Evolutionary conservation across 192 early-diverging fungal species (phyloP).

Genomic region (Funneliformis geosporum): DNA sequence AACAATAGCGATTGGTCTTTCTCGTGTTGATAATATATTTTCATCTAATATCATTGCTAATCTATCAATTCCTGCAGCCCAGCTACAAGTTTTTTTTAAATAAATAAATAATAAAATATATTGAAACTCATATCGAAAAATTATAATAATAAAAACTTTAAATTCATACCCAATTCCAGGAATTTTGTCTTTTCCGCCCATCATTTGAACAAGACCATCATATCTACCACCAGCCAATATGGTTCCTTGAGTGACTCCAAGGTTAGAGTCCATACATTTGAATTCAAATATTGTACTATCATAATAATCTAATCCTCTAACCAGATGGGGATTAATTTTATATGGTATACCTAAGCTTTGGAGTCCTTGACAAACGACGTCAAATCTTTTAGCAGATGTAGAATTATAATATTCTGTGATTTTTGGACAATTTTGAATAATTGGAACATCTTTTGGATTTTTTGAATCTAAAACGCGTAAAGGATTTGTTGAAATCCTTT

Average conservation of each 20-base stretch:
- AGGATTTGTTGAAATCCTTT: constrained; percentile 57
- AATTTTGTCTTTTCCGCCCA: constrained; percentile 55
- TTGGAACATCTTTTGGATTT: constrained; percentile 47
- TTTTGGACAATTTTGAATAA: constrained; percentile 45
- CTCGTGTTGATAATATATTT: background rate
- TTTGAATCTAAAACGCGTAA: constrained; percentile 68
- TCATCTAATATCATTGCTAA: constrained; percentile 50
- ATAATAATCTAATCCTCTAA: constrained; percentile 73
- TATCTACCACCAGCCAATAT: constrained; percentile 70
- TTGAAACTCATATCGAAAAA: background rate
- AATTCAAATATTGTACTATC: constrained; percentile 72
- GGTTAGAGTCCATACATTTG: constrained; percentile 36
- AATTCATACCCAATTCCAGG: constrained; percentile 51
- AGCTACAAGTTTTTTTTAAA: constrained; percentile 40
- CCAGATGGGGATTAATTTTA: constrained; percentile 51
- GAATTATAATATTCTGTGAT: constrained; percentile 47
- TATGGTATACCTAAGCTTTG: constrained; percentile 52
- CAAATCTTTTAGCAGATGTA: constrained; percentile 46
- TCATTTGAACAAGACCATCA: constrained; percentile 54
- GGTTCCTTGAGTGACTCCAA: constrained; percentile 61
- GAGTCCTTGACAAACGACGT: constrained; percentile 47
- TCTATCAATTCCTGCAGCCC: constrained; percentile 69
- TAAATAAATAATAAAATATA: background rate
- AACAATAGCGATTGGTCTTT: constrained; percentile 38
- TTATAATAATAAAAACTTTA: background rate